Evolutionary conservation across 2,329 filamentous ascomycete genomes (phyloP), one percentile per base, ranked within the genome.

Genomic region (Fusarium chaquense): DNA sequence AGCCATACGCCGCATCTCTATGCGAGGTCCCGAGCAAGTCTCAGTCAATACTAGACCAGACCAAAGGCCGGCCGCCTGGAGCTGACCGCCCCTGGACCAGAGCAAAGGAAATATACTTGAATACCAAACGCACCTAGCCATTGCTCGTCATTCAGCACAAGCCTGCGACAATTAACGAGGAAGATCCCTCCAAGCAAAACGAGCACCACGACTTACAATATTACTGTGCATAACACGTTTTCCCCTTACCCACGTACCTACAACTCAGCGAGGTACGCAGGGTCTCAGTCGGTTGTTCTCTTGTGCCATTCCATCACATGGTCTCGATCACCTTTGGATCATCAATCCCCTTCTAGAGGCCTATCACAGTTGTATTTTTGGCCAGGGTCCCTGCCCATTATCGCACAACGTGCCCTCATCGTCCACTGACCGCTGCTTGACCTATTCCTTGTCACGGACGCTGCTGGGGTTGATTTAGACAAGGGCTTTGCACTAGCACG

Each of bases 371-470:
- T 30, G 30, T 18, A 33, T 36, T 44, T n/a, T 24, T 41, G 30
- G 33, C 58, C 55, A 65, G 61, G 68, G 53, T 54, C 66, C 71
- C 69, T 68, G 47, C 46, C 62, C 67, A 47, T 55, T 52, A 54
- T 72, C 22, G 54, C 56, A 62, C 60, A 64, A 62, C 64, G 67
- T 62, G 59, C 67, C 68, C 57, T 71, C 61, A 35, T 58, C 51
- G 40, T 61, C 66, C 69, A 74, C 70, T 75, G 73, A 75, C 73
- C 73, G 73, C 73, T 73, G 73, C 65, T 75, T 75, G 71, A 70
- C 62, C 58, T 58, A 52, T 67, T 67, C 66, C 69, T 58, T 65
- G 60, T 62, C 55, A 72, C 71, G 67, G 73, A 62, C 70, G 65
- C 63, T 70, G 63, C 70, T 58, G 55, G 73, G 70, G 68, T 75